These are phyloP conservation scores for Myriosclerotinia curreyana DNA, from an alignment of 2,329 filamentous ascomycete genomes.

Conservation along the genomic window DNA sequence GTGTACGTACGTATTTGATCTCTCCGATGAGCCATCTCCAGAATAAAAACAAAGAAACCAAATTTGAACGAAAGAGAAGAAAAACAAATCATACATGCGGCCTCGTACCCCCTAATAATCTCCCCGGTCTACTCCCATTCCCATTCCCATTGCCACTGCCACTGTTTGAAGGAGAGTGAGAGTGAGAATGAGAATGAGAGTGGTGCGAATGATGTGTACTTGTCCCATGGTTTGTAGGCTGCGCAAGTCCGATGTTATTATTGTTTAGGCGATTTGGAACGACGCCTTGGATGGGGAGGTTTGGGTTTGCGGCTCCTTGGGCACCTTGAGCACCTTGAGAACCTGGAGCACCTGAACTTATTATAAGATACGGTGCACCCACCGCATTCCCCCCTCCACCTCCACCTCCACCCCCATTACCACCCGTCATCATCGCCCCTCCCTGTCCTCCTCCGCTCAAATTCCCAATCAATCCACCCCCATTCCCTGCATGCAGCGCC, in stretches of 20 bases:
- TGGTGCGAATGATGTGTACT: neutral
- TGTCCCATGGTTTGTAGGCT: neutral
- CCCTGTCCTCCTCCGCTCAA: neutral
- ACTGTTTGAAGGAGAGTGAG: no score
- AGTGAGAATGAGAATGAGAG: no score
- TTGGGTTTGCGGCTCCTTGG: no score
- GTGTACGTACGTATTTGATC: neutral
- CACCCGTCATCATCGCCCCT: neutral
- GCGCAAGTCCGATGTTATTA: constrained; percentile 10
- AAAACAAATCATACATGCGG: neutral
- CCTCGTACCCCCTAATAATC: neutral
- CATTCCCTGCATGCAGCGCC: neutral
- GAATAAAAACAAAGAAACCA: neutral
- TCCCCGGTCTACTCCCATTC: neutral
- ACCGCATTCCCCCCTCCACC: neutral
- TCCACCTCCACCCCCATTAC: neutral
- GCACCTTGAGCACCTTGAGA: neutral
- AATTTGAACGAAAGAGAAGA: neutral
- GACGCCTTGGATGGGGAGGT: neutral
- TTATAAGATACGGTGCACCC: neutral
- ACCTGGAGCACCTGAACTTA: neutral
- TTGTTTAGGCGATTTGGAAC: constrained; percentile 6
- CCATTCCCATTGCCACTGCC: neutral
- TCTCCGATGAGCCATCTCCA: neutral
- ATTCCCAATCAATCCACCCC: neutral